Evolutionary conservation across 257 asterid genomes (phyloP).

Genomic region (Ocimum tenuiflorum): DNA sequence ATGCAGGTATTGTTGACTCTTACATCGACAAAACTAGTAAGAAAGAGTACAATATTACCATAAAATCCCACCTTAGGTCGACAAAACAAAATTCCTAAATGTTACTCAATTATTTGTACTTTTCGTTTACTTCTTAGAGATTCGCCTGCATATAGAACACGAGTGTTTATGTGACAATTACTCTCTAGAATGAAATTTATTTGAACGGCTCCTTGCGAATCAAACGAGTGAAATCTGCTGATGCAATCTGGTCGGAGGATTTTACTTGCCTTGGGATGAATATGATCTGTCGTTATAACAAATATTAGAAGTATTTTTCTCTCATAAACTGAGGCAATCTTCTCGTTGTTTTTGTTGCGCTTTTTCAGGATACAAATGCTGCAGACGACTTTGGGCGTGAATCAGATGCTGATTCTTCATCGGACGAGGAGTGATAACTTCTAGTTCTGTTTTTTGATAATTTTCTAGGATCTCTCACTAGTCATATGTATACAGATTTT

Average conservation of each 20-base stretch:
- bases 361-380: conserved; percentile 40
- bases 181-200: neutral
- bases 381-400: conserved; percentile 42
- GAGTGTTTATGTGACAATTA: neutral
- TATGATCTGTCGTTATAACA: neutral
- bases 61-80: too few species aligned
- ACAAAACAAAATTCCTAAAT: too few species aligned
- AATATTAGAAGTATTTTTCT: neutral
- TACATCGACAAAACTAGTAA: neutral
- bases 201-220: neutral
- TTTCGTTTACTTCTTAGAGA: too few species aligned
- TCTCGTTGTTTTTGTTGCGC: neutral
- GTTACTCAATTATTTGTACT: too few species aligned
- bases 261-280: neutral
- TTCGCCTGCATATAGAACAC: too few species aligned
- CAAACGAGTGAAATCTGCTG: neutral
- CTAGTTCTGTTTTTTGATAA: too few species aligned
- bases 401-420: conserved; percentile 44
- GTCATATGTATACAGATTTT: too few species aligned
- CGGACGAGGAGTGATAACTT: conserved; percentile 44
- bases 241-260: neutral
- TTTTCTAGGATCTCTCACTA: too few species aligned
- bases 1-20: conserved; percentile 40
- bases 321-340: neutral
- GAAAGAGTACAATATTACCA: too few species aligned